These are phyloP conservation scores for Metarhizium sp. DNA, from an alignment of 2,329 filamentous ascomycete genomes.

Conservation along the genomic window DNA sequence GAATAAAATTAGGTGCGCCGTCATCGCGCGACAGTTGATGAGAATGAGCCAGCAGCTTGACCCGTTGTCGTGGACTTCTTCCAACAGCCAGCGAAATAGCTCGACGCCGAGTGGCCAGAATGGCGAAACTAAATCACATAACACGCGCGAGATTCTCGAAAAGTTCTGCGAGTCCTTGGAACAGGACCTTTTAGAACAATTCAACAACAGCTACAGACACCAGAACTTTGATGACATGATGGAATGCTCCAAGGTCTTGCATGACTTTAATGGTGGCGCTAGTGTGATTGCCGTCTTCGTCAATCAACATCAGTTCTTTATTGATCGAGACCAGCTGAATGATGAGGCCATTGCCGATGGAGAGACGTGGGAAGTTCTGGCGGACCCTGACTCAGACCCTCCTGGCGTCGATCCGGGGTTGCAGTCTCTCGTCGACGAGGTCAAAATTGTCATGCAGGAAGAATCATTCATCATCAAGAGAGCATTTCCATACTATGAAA, in stretches of 20 bases:
- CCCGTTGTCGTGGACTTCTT: slow-evolving; percentile 59
- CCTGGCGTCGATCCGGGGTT: slow-evolving; percentile 86
- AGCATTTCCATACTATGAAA: slow-evolving; percentile 93
- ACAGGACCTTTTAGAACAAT: slow-evolving; percentile 90
- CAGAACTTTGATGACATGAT: slow-evolving; percentile 98
- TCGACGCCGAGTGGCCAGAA: slow-evolving; percentile 37
- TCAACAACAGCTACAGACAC: slow-evolving; percentile 91
- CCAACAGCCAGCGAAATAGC: slow-evolving; percentile 45
- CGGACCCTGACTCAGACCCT: slow-evolving; percentile 87
- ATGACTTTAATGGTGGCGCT: slow-evolving; percentile 92
- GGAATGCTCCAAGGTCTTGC: slow-evolving; percentile 86
- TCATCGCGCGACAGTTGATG: slow-evolving; percentile 87
- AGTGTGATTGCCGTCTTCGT: slow-evolving; percentile 95
- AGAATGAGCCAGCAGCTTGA: slow-evolving; percentile 90
- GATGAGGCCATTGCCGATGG: slow-evolving; percentile 72
- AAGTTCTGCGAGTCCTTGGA: slow-evolving; percentile 95
- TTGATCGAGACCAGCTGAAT: slow-evolving; percentile 84
- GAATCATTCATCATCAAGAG: slow-evolving; percentile 95
- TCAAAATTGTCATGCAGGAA: slow-evolving; percentile 91
- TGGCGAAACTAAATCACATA: slow-evolving; percentile 36
- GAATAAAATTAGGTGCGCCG: slow-evolving; percentile 87
- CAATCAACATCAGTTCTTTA: slow-evolving; percentile 99
- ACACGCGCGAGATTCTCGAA: slow-evolving; percentile 84
- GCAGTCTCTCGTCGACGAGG: slow-evolving; percentile 87
- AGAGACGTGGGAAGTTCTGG: slow-evolving; percentile 80